Base-by-base conservation (phyloP, 2,329 filamentous ascomycete species). In the Colletotrichum limetticola region DNA sequence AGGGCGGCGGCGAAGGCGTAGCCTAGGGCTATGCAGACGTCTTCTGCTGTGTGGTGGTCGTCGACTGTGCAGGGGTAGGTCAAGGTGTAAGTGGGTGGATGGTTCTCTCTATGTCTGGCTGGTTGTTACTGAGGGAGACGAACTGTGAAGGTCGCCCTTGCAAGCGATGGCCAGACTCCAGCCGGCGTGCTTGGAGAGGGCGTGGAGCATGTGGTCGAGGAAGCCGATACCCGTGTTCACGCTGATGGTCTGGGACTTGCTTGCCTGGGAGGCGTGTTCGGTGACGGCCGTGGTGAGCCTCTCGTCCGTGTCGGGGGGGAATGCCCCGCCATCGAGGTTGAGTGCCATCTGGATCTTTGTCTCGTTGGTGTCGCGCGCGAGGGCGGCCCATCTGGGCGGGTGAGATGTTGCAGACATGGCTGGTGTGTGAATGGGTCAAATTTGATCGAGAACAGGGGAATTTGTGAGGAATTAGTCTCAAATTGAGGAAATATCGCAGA, bases 191-290 rank as follows among this genome's bases (percentile, higher is more conserved):
- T 99, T 98, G 63, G 97, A 94, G 68, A 98, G 89, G 6, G 97
- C 97, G 84, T 99, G 97, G 63, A 98, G 89, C 96, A 99, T 98
- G 87, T 99, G 97, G 86, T 99, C 97, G 69, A 99, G 88, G 85
- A 99, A 99, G 72, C 97, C 97, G 83, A 99, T 97, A 76, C 97
- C 97, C 0, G 96, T 98, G 87, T 94, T 92, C 76, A 98, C 89
- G 80, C 91, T 91, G 81, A 98, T 98, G 74, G 91, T 91, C 84
- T 98, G 97, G 55, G 92, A 94, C 77, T 93, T 91, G 77, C 94
- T 96, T 76, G 91, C 87, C 84, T 99, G 96, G 1, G 92, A 92
- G 35, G 97, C 96, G 82, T 99, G 97, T 69, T 90, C 90, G 46
- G 83, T 85, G 30, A 74, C 62, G 24, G 76, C 78, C 19, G 87